Base-by-base conservation (phyloP, 2,329 filamentous ascomycete species). In the Colletotrichum sp. region DNA sequence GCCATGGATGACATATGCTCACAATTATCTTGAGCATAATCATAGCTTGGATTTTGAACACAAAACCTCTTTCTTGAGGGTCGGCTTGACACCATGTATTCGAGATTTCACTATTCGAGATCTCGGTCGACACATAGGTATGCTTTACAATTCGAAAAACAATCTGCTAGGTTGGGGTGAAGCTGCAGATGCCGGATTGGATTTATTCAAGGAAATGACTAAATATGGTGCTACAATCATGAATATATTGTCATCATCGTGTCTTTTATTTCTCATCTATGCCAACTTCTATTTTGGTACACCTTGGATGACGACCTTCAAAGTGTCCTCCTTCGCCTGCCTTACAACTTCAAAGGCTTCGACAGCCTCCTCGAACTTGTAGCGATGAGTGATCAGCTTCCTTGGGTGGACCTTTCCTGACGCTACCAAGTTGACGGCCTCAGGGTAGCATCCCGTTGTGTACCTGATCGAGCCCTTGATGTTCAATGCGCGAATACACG, bases 391-490 rank as follows among this genome's bases (percentile, higher is more conserved):
- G 16, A 95, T 90, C 86, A 95, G 89, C 80, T 92, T 81, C 5
- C 80, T 79, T 2, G 79, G 79, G 18, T 85, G 77, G 21, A 89
- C 82, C 78, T 88, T 89, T 1, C 88, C 87, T n/a, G 82, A 85
- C 1, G 86, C 84, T n/a, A 91, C 83, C 8, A 91, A 81, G 55
- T 88, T 83, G 1, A 91, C 82, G 0, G 89, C 90, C 66, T 93
- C 90, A 72, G 95, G 89, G 77, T 90, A 88, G 80, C 95, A 96
- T 0, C 93, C 94, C 82, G 95, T 94, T 13, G 93, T 93, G 79
- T 96, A 96, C 64, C 94, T 89, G 85, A 96, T 48, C 30, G 95
- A 92, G 48, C 94, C 94, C 30, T 95, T 85, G 36, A 95, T 92
- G 81, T 96, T 94, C 61, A 96, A 92, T 84, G 96, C 94, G 39